Percentiles rank a stretch among this genome's conserved stretches.
Conservation (phyloP, 2,329 filamentous ascomycete genomes). For the Scytalidium sp. region DNA sequence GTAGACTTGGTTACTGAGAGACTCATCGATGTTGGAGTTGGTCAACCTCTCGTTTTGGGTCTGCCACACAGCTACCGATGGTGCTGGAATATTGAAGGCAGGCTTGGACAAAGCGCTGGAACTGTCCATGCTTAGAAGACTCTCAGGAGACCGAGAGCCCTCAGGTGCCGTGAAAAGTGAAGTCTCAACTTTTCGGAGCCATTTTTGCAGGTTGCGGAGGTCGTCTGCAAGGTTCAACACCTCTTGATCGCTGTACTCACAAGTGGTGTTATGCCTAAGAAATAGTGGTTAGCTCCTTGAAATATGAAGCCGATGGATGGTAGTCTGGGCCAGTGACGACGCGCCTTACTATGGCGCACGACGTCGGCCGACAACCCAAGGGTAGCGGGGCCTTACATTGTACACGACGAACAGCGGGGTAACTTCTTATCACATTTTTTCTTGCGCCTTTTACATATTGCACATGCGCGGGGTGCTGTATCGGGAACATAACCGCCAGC, state of each 20-base stretch:
- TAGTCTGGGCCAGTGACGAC: slow-evolving; percentile 4
- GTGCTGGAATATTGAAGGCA: neutral
- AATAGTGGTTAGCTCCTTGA: neutral
- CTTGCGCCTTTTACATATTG: slow-evolving; percentile 10
- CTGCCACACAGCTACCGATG: neutral
- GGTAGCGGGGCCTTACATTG: slow-evolving; percentile 5
- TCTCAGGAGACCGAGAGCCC: neutral
- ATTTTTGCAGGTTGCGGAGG: neutral
- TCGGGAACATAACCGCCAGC: neutral
- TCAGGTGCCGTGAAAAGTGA: neutral
- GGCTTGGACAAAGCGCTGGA: neutral
- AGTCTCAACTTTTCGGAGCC: neutral
- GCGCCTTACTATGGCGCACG: slow-evolving; percentile 3
- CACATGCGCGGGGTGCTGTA: neutral
- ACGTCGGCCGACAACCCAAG: slow-evolving; percentile 1
- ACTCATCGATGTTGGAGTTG: neutral
- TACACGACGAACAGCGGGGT: slow-evolving; percentile 9
- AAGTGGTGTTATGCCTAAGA: neutral
- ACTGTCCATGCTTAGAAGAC: neutral
- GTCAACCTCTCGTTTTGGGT: neutral
- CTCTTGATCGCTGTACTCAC: neutral
- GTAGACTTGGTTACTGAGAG: neutral
- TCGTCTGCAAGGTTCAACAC: neutral
- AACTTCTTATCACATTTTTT: slow-evolving; percentile 14
- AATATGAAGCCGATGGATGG: neutral